Evolutionary conservation across 1,284 basidiomycete species (phyloP).

Genomic region (Grifola frondosa): DNA sequence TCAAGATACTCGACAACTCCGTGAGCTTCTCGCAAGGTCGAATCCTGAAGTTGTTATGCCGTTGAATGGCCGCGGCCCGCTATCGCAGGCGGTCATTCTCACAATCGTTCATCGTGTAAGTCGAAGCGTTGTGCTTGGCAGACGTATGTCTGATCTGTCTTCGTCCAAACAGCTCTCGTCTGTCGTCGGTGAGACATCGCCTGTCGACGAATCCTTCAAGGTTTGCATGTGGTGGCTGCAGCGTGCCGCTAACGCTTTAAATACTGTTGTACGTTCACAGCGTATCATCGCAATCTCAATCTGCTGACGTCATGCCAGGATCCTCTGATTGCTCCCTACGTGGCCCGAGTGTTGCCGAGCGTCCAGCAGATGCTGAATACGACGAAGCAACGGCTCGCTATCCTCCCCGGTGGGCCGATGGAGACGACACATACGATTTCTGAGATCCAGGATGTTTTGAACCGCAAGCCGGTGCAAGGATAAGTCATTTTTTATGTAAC

Average conservation of each 20-base stretch:
- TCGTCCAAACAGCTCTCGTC: constrained; percentile 54
- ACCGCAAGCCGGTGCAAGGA: constrained; percentile 51
- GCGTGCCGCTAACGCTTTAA: constrained; percentile 64
- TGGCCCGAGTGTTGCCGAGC: constrained; percentile 73
- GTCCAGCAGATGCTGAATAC: constrained; percentile 73
- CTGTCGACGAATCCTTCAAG: constrained; percentile 77
- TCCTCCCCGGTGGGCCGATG: constrained; percentile 69
- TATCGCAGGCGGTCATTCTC: constrained; percentile 79
- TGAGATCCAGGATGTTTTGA: constrained; percentile 72
- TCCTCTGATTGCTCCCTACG: constrained; percentile 77
- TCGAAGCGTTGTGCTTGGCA: constrained; percentile 12
- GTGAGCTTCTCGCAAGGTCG: constrained; percentile 67
- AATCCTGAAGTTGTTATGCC: constrained; percentile 80
- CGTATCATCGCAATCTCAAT: background rate
- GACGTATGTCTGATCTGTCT: constrained; percentile 8
- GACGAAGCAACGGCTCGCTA: constrained; percentile 73
- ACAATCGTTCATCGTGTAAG: constrained; percentile 78
- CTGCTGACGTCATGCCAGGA: no score
- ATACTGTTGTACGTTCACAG: constrained; percentile 62
- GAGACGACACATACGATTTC: constrained; percentile 67
- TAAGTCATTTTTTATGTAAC: constrained; percentile 5
- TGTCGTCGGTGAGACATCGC: constrained; percentile 69
- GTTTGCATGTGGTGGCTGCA: constrained; percentile 82
- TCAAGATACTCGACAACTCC: constrained; percentile 69
- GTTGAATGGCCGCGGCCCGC: constrained; percentile 59